Evolutionary conservation across 176 grass and related monocot species (phyloP).

Genomic region (Oryza australiensis): DNA sequence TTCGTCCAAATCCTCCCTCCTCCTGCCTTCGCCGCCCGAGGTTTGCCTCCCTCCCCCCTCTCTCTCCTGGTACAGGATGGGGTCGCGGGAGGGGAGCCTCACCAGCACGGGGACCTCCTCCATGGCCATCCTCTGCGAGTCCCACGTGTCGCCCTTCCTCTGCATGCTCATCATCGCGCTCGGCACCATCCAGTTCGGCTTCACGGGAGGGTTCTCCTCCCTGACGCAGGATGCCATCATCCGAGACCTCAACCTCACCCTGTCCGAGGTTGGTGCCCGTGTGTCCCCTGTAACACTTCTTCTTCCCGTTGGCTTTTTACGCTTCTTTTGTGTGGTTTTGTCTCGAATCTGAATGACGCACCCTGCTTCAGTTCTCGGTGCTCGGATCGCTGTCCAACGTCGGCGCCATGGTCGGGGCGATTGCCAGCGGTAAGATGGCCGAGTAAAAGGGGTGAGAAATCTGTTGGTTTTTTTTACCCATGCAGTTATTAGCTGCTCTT

Average conservation of each 20-base stretch:
- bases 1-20: too few relatives aligned
- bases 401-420: constrained; percentile 90
- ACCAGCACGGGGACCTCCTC: constrained; percentile 58
- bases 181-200: constrained; percentile 95
- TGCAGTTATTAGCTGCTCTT: background rate
- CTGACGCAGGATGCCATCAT: constrained; percentile 83
- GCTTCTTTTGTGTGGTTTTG: too few relatives aligned
- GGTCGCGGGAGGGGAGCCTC: constrained; percentile 75
- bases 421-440: constrained; percentile 89
- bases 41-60: too few relatives aligned
- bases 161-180: constrained; percentile 93
- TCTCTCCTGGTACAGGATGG: constrained; percentile 97
- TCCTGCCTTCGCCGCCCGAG: too few relatives aligned
- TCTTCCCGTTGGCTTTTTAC: background rate
- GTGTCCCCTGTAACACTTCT: too few relatives aligned
- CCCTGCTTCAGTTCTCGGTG: constrained; percentile 68
- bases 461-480: background rate
- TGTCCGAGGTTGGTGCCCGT: constrained; percentile 54
- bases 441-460: constrained; percentile 87
- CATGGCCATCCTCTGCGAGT: constrained; percentile 55
- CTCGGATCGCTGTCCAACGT: constrained; percentile 93
- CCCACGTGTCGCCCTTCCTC: constrained; percentile 82
- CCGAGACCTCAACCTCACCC: constrained; percentile 68
- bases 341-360: background rate
- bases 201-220: constrained; percentile 87